phyloP scores from a whole-genome alignment of 345 rosid genomes.

The Citropsis articulata region DNA sequence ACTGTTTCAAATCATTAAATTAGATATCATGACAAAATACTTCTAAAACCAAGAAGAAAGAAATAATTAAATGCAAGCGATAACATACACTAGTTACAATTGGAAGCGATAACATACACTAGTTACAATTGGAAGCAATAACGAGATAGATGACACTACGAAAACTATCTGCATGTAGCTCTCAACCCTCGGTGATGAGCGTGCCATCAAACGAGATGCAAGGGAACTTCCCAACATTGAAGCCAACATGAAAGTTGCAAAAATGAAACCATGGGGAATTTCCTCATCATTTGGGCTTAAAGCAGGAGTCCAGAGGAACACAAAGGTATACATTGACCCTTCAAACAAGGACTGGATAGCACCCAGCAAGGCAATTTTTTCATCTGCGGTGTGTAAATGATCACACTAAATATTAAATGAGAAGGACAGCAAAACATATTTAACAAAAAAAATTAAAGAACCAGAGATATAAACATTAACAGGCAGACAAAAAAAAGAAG shows the following conservation, averaged over 20 bases:
- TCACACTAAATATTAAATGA: not conserved
- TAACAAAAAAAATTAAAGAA: not conserved
- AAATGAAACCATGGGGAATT: constrained; percentile 95
- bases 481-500: not conserved
- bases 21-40: constrained; percentile 1
- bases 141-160: constrained; percentile 60
- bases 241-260: constrained; percentile 96
- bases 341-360: constrained; percentile 97
- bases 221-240: constrained; percentile 97
- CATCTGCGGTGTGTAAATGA: constrained; percentile 50
- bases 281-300: constrained; percentile 87
- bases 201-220: constrained; percentile 87
- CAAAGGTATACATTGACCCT: constrained; percentile 98
- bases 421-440: not conserved
- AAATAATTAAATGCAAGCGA: not conserved
- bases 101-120: constrained; percentile 83
- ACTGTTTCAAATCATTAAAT: constrained; percentile 37
- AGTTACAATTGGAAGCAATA: constrained; percentile 74
- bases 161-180: constrained; percentile 95
- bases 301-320: constrained; percentile 98
- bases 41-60: not conserved
- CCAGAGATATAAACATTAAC: not conserved
- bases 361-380: constrained; percentile 89
- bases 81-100: constrained; percentile 63
- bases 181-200: constrained; percentile 67